Evolutionary conservation across 495 filamentous ascomycete species (phyloP).

Genomic region (Schizothecium vesticola): DNA sequence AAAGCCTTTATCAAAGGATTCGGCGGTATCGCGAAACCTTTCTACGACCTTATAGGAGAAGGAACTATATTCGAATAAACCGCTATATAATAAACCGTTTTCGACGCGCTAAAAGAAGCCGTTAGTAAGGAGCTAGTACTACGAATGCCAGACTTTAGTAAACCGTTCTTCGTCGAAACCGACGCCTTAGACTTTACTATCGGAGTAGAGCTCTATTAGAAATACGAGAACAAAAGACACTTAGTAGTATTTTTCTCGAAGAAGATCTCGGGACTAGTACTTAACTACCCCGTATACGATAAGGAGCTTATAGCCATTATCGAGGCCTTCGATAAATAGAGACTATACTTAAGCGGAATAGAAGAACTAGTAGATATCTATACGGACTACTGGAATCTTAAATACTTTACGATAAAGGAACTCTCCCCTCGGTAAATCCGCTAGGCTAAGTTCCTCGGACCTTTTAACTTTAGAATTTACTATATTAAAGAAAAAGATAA

Average conservation of each 20-base stretch:
- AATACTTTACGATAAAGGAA: no score
- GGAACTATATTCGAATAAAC: not conserved
- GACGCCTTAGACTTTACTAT: no score
- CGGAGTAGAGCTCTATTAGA: no score
- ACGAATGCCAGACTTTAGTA: not conserved
- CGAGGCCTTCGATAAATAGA: not conserved
- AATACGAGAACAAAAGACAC: no score
- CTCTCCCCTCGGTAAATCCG: no score
- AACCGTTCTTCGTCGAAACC: no score
- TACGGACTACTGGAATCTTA: not conserved
- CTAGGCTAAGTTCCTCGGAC: no score
- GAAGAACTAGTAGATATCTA: not conserved
- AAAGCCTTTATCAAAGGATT: no score
- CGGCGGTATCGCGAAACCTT: no score
- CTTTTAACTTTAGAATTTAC: no score
- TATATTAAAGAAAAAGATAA: no score
- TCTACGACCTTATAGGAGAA: not conserved
- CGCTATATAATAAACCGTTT: not conserved
- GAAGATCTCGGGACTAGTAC: not conserved
- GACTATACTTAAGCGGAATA: conserved; percentile 2
- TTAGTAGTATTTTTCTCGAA: not conserved
- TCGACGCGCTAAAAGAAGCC: not conserved
- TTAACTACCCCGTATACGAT: not conserved
- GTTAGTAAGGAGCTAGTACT: no score
- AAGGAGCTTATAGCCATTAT: conserved; percentile 4